Base-by-base conservation (phyloP, 1,139 yeast genomes). In the Kluyveromyces sp. region DNA sequence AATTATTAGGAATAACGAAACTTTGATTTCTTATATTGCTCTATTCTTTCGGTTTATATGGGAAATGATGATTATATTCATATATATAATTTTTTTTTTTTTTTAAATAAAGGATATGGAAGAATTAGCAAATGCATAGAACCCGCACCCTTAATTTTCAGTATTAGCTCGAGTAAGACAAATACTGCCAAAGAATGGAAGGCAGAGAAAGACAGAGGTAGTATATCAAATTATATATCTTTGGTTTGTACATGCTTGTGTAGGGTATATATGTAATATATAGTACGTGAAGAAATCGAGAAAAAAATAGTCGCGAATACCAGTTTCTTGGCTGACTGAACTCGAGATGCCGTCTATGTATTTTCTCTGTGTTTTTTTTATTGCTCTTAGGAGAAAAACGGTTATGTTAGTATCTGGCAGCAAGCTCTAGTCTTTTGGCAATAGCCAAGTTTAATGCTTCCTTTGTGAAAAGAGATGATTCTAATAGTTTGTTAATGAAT, bases 371-470 rank as follows among this genome's bases (percentile, higher is more conserved):
- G 33, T 32, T 40, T 15, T 7, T 7, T 27, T 8, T 40, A 26
- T 40, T 33, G 25, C 27, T 34, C 42, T 38, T 10, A 2, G 15
- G 8, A 15, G 6, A 8, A 36, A 6, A 10, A 4, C n/a, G 8
- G 28, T 21, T 2, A 7, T 25, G 5, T 44, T 37, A 49, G 46
- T 62, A 61, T 38, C 52, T 57, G 10, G 58, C 50, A 25, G 63
- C 60, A 30, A 62, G 50, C 34, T 63, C 66, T 7, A 56, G 51
- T 48, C 64, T 60, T 49, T 60, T 61, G 31, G 49, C 55, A 25
- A 62, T 53, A 28, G 65, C 65, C n/a, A 50, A 43, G 3, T 44
- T 41, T 4, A 60, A 42, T 40, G 59, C 58, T 10, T 52, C 54
- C 6, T 48, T 44, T 4, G 56, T 45, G 45, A 58, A 60, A 2